A percentile compares a stretch with the other conserved stretches of the same genome.
Evolutionary conservation across 164 flowering plant species (phyloP).

Genomic region (Stephania cephalantha): DNA sequence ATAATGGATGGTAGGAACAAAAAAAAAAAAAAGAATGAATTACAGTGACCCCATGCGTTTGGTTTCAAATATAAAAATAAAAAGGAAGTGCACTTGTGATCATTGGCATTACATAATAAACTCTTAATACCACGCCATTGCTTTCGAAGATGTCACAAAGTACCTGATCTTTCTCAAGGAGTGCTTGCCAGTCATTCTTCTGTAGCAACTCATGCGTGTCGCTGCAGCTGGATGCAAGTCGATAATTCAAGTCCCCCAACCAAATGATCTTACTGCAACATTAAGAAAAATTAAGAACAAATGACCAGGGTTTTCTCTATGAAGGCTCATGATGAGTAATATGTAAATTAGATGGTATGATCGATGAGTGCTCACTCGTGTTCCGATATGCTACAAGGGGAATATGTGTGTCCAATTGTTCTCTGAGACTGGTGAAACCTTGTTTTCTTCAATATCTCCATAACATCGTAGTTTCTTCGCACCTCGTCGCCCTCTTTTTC

Average conservation of each 20-base stretch:
- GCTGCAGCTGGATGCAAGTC: conserved; percentile 38
- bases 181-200: conserved; percentile 67
- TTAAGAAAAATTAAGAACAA: neutral
- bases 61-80: neutral
- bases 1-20: too few species aligned
- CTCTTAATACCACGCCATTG: neutral
- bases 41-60: neutral
- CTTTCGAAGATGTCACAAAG: neutral
- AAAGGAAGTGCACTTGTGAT: neutral
- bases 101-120: too few species aligned
- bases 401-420: conserved; percentile 18
- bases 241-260: conserved; percentile 91
- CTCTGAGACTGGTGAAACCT: conserved; percentile 41
- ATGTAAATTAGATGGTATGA: neutral
- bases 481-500: conserved; percentile 74
- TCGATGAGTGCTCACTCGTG: conserved; percentile 33
- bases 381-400: conserved; percentile 47
- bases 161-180: conserved; percentile 82
- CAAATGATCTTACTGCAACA: conserved; percentile 59
- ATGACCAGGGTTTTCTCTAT: neutral
- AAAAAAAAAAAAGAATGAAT: too few species aligned
- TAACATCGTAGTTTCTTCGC: conserved; percentile 63
- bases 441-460: conserved; percentile 68
- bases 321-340: neutral
- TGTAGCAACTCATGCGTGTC: conserved; percentile 46